Percentiles rank a stretch among this genome's conserved stretches.
These are phyloP conservation scores for Psilocybe azurescens DNA, from an alignment of 768 basidiomycete genomes.

Conservation along the genomic window DNA sequence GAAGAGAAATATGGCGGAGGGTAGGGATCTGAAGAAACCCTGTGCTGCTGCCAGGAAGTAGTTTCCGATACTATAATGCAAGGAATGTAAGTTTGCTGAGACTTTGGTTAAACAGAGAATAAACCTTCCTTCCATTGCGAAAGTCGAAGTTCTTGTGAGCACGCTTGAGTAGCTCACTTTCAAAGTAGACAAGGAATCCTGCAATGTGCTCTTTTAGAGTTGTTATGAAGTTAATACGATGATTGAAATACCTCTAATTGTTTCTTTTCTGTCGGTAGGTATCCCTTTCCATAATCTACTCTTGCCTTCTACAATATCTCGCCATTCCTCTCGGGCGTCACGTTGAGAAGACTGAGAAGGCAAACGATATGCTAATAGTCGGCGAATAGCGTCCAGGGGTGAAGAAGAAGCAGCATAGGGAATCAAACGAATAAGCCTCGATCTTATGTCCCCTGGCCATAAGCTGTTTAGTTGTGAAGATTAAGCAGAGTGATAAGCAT, in stretches of 20 bases:
- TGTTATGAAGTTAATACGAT: neutral
- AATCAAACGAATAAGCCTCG: conserved; percentile 87
- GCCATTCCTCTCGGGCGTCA: conserved; percentile 89
- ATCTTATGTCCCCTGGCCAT: conserved; percentile 80
- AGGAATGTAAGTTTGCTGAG: neutral
- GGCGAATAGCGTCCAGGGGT: conserved; percentile 74
- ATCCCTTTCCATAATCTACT: conserved; percentile 85
- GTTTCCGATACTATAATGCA: conserved; percentile 72
- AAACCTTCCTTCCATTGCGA: conserved; percentile 76
- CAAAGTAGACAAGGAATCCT: conserved; percentile 96
- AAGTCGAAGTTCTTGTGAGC: conserved; percentile 97
- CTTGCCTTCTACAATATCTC: conserved; percentile 88
- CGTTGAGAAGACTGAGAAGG: conserved; percentile 70
- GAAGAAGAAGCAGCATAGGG: conserved; percentile 64
- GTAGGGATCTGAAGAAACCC: conserved; percentile 89
- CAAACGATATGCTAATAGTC: conserved; percentile 80
- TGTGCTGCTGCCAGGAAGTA: conserved; percentile 91
- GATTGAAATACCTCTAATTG: conserved; percentile 71
- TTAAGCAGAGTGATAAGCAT: neutral
- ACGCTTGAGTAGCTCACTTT: conserved; percentile 83
- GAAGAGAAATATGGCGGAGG: conserved; percentile 93
- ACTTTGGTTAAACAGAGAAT: neutral
- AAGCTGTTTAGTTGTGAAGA: neutral
- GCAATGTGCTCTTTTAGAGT: neutral
- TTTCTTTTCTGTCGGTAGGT: conserved; percentile 89